Percentiles rank a stretch among this genome's conserved stretches.
phyloP scores from a whole-genome alignment of 352 stramenopile species.

The Plasmopara muralis region DNA sequence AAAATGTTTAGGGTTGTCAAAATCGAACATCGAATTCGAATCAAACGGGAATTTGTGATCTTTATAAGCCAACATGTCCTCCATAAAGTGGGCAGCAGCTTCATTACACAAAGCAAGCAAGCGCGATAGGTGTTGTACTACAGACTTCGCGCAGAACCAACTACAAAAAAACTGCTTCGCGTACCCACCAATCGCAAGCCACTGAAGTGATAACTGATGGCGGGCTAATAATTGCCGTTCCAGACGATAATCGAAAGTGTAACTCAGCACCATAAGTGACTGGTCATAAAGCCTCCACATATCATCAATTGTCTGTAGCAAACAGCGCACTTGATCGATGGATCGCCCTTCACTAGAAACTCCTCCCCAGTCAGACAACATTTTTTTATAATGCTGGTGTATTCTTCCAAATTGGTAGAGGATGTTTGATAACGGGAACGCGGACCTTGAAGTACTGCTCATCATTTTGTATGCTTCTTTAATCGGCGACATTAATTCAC shows the following conservation, averaged over 20 bases:
- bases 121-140: conserved; percentile 20
- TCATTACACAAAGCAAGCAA: conserved; percentile 44
- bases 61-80: conserved; percentile 69
- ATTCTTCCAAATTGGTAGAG: conserved; percentile 78
- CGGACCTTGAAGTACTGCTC: conserved; percentile 22
- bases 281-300: conserved; percentile 78
- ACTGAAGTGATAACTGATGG: conserved; percentile 51
- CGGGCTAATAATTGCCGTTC: conserved; percentile 37
- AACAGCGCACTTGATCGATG: conserved; percentile 48
- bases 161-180: conserved; percentile 67
- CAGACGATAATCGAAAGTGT: conserved; percentile 74
- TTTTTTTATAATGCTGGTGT: conserved; percentile 64
- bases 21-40: conserved; percentile 60
- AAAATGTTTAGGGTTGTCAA: conserved; percentile 66
- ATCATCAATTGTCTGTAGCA: conserved; percentile 52
- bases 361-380: conserved; percentile 67
- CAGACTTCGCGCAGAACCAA: conserved; percentile 53
- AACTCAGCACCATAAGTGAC: conserved; percentile 59
- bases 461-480: conserved; percentile 74
- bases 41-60: conserved; percentile 76
- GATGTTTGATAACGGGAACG: conserved; percentile 58
- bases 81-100: conserved; percentile 52
- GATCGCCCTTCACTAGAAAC: conserved; percentile 36
- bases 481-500: conserved; percentile 70
- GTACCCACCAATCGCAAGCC: conserved; percentile 69